Evolutionary conservation across 2,329 filamentous ascomycete genomes (phyloP).

Genomic region (Arthrinium phaeospermum): DNA sequence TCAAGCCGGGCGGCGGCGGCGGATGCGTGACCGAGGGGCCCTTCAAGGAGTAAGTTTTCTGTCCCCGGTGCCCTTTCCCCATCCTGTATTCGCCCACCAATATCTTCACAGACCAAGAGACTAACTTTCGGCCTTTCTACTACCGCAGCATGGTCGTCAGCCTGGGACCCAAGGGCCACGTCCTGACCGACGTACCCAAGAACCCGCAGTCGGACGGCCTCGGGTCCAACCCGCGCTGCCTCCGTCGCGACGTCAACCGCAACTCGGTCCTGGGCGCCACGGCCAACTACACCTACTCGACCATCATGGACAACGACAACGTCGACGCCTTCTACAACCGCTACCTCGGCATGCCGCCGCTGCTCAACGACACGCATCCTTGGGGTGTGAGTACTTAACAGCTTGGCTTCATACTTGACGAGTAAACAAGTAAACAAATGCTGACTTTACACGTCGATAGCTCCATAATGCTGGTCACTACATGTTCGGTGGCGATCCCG

Average conservation of each 20-base stretch:
- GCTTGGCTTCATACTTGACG: not conserved
- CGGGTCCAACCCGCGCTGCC: constrained; percentile 48
- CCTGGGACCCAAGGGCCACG: constrained; percentile 43
- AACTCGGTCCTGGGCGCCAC: constrained; percentile 44
- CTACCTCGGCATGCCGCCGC: constrained; percentile 44
- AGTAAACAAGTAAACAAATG: not conserved
- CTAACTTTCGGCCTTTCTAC: not conserved
- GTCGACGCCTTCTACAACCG: constrained; percentile 48
- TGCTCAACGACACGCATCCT: constrained; percentile 41
- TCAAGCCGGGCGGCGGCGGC: constrained; percentile 56
- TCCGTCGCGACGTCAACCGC: constrained; percentile 48
- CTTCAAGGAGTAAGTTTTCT: constrained; percentile 44
- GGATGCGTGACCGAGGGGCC: constrained; percentile 60
- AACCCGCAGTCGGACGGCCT: constrained; percentile 43
- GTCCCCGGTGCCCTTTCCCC: not conserved
- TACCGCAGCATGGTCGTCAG: constrained; percentile 43
- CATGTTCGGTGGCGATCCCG: constrained; percentile 43
- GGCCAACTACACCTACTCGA: constrained; percentile 39
- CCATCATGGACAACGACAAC: constrained; percentile 43
- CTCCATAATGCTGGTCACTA: constrained; percentile 46
- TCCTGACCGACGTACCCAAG: constrained; percentile 35
- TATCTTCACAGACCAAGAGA: not conserved
- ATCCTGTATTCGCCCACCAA: not conserved
- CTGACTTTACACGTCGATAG: not conserved
- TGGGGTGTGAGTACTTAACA: constrained; percentile 42